A percentile compares a stretch with the other conserved stretches of the same genome.
These are phyloP conservation scores for Penicillium sp. DNA, from an alignment of 2,329 filamentous ascomycete species.

Conservation along the genomic window DNA sequence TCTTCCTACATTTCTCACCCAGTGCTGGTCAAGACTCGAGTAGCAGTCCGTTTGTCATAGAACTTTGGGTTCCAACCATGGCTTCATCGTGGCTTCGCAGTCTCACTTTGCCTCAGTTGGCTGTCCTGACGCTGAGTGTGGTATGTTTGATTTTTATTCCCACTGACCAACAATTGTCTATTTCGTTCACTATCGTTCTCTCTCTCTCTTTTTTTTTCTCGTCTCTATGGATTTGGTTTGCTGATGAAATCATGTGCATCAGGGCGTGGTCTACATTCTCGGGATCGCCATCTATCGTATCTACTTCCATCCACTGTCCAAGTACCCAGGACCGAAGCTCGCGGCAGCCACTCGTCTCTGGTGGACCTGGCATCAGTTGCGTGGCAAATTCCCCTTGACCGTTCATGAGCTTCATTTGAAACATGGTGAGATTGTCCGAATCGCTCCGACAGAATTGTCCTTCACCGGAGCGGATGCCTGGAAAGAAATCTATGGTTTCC, in stretches of 20 bases:
- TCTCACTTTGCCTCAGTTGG: neutral
- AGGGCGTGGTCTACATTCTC: neutral
- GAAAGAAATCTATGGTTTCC: constrained; percentile 2
- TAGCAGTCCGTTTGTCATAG: too few species aligned
- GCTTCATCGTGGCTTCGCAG: neutral
- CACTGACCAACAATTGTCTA: neutral
- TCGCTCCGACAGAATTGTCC: constrained; percentile 2
- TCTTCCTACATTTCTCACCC: too few species aligned
- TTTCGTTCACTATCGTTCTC: too few species aligned
- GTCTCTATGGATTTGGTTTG: too few species aligned
- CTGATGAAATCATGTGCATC: neutral
- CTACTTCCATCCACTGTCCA: constrained; percentile 4
- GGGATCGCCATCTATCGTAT: constrained; percentile 1
- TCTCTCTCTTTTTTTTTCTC: too few species aligned
- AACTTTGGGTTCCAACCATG: neutral
- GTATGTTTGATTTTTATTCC: too few species aligned
- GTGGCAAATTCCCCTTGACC: constrained; percentile 2
- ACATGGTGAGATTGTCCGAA: constrained; percentile 2
- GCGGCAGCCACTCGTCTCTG: constrained; percentile 3
- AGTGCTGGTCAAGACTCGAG: too few species aligned
- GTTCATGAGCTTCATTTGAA: constrained; percentile 2
- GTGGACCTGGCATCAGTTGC: constrained; percentile 5
- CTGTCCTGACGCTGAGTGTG: too few species aligned
- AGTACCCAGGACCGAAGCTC: constrained; percentile 3
- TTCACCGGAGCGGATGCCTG: neutral